Percentiles rank a stretch among this genome's conserved stretches.
Evolutionary conservation across 2,329 filamentous ascomycete species (phyloP).

Genomic region (Aspergillus vadensis): DNA sequence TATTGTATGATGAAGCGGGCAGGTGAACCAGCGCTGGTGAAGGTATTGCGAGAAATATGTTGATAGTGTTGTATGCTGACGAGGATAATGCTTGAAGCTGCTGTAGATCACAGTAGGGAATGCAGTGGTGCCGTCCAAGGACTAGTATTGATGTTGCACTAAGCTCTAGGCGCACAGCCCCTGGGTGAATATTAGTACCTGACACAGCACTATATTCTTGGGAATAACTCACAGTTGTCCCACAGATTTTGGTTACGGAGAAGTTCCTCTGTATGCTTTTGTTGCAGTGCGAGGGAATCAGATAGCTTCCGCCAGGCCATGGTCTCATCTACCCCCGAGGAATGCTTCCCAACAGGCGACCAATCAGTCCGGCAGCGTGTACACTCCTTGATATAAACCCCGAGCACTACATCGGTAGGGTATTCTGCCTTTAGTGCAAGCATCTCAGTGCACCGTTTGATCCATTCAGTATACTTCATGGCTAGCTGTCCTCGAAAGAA

Average conservation of each 20-base stretch:
- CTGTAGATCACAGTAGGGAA: neutral
- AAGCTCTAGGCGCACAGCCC: slow-evolving; percentile 6
- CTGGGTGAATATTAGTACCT: neutral
- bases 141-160: slow-evolving; percentile 1
- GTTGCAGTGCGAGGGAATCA: neutral
- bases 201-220: neutral
- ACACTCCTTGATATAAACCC: neutral
- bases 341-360: neutral
- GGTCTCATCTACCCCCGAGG: neutral
- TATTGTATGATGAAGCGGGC: neutral
- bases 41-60: slow-evolving; percentile 1
- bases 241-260: neutral
- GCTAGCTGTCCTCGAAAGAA: slow-evolving; percentile 11
- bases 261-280: slow-evolving; percentile 2
- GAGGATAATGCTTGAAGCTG: neutral
- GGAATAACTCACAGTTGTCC: neutral
- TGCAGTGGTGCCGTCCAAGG: neutral
- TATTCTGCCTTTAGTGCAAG: slow-evolving; percentile 3
- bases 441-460: slow-evolving; percentile 1
- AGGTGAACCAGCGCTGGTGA: neutral
- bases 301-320: neutral
- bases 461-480: slow-evolving; percentile 12
- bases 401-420: slow-evolving; percentile 9
- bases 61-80: slow-evolving; percentile 4
- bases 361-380: too few relatives aligned